A percentile compares a stretch with the other conserved stretches of the same genome.
Conservation (phyloP, 177 flowering plant genomes). For the Tripterygium wilfordii region DNA sequence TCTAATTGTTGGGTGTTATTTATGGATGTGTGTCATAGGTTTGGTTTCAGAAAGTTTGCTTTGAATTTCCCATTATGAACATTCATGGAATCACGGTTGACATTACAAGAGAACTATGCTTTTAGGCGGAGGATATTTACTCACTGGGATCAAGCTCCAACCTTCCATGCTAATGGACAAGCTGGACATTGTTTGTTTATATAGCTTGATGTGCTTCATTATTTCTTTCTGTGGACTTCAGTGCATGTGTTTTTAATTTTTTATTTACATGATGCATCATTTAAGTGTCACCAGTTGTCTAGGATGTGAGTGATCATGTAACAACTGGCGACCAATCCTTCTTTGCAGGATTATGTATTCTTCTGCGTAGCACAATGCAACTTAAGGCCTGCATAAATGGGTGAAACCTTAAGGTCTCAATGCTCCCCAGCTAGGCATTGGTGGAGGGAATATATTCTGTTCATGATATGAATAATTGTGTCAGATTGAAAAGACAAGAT, state of each 20-base stretch:
- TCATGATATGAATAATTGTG: too few species aligned
- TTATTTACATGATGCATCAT: neutral
- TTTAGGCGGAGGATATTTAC: neutral
- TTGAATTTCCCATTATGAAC: neutral
- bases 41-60: neutral
- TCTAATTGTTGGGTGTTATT: neutral
- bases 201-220: neutral
- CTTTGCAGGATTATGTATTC: too few species aligned
- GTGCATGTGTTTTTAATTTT: neutral
- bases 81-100: neutral
- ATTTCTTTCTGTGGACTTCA: neutral
- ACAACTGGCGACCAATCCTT: too few species aligned
- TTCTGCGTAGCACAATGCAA: too few species aligned
- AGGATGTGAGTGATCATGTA: too few species aligned
- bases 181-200: too few species aligned
- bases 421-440: too few species aligned
- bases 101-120: neutral
- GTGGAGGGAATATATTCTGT: too few species aligned
- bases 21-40: neutral
- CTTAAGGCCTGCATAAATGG: too few species aligned
- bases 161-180: too few species aligned
- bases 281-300: neutral
- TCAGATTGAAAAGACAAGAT: too few species aligned
- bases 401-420: too few species aligned
- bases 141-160: neutral